phyloP scores from a whole-genome alignment of 2,329 filamentous ascomycete species.

The Cytospora mali region DNA sequence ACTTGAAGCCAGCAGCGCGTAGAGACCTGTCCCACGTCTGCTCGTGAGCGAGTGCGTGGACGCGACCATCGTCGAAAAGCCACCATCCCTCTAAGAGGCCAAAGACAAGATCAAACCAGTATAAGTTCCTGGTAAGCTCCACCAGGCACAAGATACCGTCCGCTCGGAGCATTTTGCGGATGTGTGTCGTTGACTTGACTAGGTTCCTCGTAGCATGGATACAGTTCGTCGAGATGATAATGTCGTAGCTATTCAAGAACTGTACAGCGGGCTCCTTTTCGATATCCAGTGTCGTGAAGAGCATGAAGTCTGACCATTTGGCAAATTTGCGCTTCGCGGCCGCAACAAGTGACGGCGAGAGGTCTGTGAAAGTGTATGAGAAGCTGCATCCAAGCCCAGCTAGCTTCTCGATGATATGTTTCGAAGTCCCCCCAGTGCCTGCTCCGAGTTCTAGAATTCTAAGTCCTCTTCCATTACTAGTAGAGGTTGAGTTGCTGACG shows the following conservation, averaged over 20 bases:
- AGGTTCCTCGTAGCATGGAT: conserved; percentile 40
- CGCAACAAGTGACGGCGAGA: conserved; percentile 39
- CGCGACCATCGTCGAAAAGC: conserved; percentile 36
- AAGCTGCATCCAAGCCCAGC: conserved; percentile 32
- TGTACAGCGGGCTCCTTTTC: conserved; percentile 31
- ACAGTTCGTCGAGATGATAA: conserved; percentile 41
- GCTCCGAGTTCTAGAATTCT: conserved; percentile 48
- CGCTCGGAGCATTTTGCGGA: conserved; percentile 33
- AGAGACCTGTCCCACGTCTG: conserved; percentile 32
- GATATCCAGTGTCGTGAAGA: conserved; percentile 36
- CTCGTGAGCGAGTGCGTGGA: conserved; percentile 30
- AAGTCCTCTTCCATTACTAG: no score
- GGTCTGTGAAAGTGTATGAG: conserved; percentile 48
- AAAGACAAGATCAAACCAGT: conserved; percentile 37
- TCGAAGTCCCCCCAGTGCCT: conserved; percentile 47
- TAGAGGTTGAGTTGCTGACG: no score
- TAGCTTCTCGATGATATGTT: conserved; percentile 36
- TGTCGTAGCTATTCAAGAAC: conserved; percentile 32
- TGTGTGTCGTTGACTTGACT: conserved; percentile 28
- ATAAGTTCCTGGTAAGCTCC: conserved; percentile 35
- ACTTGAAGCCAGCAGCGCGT: conserved; percentile 29
- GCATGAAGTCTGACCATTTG: conserved; percentile 30
- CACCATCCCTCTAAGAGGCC: conserved; percentile 42
- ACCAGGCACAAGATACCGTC: conserved; percentile 35
- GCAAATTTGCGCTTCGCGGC: conserved; percentile 30